Conservation (phyloP, 495 filamentous ascomycete species). For the Lophiotrema nucula region DNA sequence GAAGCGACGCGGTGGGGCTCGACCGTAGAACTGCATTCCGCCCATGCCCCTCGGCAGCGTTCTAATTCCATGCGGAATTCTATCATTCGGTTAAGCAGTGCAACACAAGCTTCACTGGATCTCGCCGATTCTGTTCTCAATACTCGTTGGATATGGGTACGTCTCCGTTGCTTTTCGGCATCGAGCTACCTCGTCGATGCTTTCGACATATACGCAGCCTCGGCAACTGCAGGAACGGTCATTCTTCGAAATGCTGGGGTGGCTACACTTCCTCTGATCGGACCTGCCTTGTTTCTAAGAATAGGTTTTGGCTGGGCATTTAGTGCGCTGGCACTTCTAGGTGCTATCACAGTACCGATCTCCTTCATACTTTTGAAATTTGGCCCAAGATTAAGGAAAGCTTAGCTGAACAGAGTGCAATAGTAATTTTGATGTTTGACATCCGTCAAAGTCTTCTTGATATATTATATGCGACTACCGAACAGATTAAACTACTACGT, state of each 20-base stretch:
- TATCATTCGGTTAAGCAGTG: constrained; percentile 38
- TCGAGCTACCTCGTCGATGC: constrained; percentile 43
- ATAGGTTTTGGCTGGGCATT: constrained; percentile 29
- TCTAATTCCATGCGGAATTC: constrained; percentile 32
- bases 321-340: constrained; percentile 15
- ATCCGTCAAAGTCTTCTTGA: no score
- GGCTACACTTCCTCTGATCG: constrained; percentile 25
- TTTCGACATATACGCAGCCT: constrained; percentile 40
- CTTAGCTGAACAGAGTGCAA: no score
- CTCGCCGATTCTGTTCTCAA: constrained; percentile 36
- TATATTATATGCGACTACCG: no score
- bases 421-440: no score
- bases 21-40: constrained; percentile 39
- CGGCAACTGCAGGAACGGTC: constrained; percentile 39
- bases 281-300: constrained; percentile 1
- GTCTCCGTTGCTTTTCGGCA: constrained; percentile 36
- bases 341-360: constrained; percentile 11
- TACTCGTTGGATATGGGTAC: constrained; percentile 35
- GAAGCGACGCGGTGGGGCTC: background rate
- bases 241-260: constrained; percentile 30
- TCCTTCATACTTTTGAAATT: background rate
- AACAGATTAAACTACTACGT: no score
- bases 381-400: no score
- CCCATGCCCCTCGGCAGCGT: constrained; percentile 37
- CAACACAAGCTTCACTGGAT: constrained; percentile 36